Evolutionary conservation across 768 basidiomycete genomes (phyloP).

Genomic region (Podaxis mareebaensis): DNA sequence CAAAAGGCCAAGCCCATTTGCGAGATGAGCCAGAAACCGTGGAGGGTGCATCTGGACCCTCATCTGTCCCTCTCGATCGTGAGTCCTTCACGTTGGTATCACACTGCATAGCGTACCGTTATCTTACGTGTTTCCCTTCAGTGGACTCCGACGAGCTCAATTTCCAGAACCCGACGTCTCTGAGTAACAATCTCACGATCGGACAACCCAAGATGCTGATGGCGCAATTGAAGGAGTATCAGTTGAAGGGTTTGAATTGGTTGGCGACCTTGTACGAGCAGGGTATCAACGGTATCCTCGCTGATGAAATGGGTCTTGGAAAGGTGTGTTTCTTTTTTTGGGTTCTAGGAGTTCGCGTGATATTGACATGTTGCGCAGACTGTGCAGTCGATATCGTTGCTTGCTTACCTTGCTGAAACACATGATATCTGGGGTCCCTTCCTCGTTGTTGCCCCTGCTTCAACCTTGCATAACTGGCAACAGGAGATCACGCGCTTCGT

Average conservation of each 20-base stretch:
- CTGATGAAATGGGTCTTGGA: slow-evolving; percentile 97
- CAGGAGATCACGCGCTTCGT: slow-evolving; percentile 97
- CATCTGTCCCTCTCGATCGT: slow-evolving; percentile 70
- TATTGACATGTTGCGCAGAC: slow-evolving; percentile 51
- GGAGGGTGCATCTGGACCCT: slow-evolving; percentile 27
- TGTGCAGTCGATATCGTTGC: slow-evolving; percentile 94
- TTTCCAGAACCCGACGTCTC: slow-evolving; percentile 96
- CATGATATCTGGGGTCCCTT: slow-evolving; percentile 99
- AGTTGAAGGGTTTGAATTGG: slow-evolving; percentile 98
- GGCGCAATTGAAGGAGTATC: slow-evolving; percentile 97
- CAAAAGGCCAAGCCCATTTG: slow-evolving; percentile 53
- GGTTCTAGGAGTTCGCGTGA: slow-evolving; percentile 7
- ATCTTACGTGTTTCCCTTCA: slow-evolving; percentile 26
- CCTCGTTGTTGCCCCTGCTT: slow-evolving; percentile 95
- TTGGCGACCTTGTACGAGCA: slow-evolving; percentile 96
- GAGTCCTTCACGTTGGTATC: slow-evolving; percentile 27
- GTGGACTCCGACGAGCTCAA: slow-evolving; percentile 97
- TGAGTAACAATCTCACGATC: slow-evolving; percentile 82
- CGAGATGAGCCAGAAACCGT: slow-evolving; percentile 45
- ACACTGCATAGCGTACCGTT: slow-evolving; percentile 10
- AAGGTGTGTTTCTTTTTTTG: slow-evolving; percentile 48
- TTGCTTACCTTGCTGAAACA: slow-evolving; percentile 94
- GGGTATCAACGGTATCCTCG: slow-evolving; percentile 98
- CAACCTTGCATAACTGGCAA: slow-evolving; percentile 99
- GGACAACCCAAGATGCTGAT: slow-evolving; percentile 94